These are phyloP conservation scores for Talaromyces rugulosus DNA, from an alignment of 2,329 filamentous ascomycete species.

Conservation along the genomic window DNA sequence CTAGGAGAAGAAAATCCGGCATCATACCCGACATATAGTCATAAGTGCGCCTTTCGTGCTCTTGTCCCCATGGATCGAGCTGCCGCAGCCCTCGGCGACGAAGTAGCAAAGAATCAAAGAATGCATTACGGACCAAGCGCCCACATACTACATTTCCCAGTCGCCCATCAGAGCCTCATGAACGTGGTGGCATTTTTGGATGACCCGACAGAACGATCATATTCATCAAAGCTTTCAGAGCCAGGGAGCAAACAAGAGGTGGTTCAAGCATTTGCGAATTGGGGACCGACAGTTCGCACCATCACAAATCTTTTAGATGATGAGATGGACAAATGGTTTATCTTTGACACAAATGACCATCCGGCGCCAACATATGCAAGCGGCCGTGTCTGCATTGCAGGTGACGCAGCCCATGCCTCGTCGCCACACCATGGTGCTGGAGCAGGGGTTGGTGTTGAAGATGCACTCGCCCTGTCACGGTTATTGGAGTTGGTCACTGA, in stretches of 20 bases:
- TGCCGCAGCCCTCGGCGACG: conserved; percentile 44
- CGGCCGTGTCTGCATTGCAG: conserved; percentile 27
- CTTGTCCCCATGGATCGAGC: conserved; percentile 53
- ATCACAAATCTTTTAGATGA: conserved; percentile 7
- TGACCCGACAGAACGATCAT: conserved; percentile 3
- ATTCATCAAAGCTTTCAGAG: conserved; percentile 12
- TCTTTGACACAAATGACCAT: conserved; percentile 29
- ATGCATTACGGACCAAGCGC: conserved; percentile 56
- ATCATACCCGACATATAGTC: conserved; percentile 25
- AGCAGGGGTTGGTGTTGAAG: conserved; percentile 35
- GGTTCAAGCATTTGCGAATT: conserved; percentile 36
- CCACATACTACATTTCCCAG: conserved; percentile 60
- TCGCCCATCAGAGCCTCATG: conserved; percentile 29
- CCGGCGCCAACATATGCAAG: conserved; percentile 25
- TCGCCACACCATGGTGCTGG: conserved; percentile 37
- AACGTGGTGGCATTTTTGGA: conserved; percentile 11
- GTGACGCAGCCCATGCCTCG: conserved; percentile 37
- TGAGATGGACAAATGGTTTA: conserved; percentile 26
- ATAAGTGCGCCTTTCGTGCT: conserved; percentile 31
- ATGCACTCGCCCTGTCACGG: conserved; percentile 31
- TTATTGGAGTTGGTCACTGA: conserved; percentile 41
- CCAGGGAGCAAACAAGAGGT: conserved; percentile 39
- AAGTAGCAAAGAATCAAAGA: conserved; percentile 47
- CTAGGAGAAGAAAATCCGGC: conserved; percentile 18
- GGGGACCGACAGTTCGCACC: conserved; percentile 34